Evolutionary conservation across 306 rosid species (phyloP), one percentile per base, ranked within the genome.

Genomic region (Lablab purpureus): DNA sequence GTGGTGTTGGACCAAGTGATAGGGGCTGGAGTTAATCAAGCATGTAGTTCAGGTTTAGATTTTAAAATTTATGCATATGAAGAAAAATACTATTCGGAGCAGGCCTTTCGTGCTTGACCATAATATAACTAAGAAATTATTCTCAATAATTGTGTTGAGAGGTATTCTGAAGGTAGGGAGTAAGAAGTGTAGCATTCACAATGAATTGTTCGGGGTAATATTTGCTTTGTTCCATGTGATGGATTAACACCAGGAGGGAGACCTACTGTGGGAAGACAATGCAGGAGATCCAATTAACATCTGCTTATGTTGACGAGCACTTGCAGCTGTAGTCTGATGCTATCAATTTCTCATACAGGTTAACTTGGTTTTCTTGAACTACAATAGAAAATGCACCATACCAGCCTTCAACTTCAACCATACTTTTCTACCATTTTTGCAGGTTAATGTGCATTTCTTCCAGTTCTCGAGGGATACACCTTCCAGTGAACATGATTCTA

Each of bases 231-330:
- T 80, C 27, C 60, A n/a, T 46, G 79, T 75, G 62, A 73, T 51
- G 67, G 71, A 77, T 70, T 69, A 19, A 56, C 69, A 74, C 62
- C 84, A 92, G 98, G 91, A 94, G 46, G 97, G n/a, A 46, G 80
- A 81, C 62, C 81, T 87, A 68, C 76, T 84, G 3, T 94, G 97
- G 98, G 84, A 92, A 64, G 81, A 87, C 87, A 81, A 88, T 81
- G 82, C n/a, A n/a, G 91, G 96, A 56, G 85, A 88, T 80, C 93
- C 98, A 50, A 94, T 94, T 37, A 47, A 82, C 98, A 65, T 94
- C 97, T 52, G 93, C 94, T 19, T 94, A 80, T 64, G 92, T 90
- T n/a, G 97, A 92, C 13, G 97, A 94, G 75, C 93, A 89, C 77
- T 77, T 89, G 75, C 80, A 72, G 82, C 80, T 89, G 47, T 59